Evolutionary conservation across 2,329 filamentous ascomycete genomes (phyloP).

Genomic region (Diaporthe citriasiana): DNA sequence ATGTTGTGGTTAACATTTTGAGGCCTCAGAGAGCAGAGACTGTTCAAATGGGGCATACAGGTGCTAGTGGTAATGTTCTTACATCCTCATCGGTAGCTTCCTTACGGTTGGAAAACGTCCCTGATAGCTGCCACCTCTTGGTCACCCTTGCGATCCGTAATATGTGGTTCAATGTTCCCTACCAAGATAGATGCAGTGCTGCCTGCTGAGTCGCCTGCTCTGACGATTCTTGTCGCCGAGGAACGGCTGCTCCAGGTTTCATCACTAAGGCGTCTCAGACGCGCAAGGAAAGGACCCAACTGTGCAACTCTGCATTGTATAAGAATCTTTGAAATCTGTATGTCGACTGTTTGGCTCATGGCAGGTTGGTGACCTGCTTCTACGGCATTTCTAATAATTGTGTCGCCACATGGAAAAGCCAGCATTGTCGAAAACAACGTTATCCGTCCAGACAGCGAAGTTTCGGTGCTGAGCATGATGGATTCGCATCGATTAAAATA

Average conservation of each 20-base stretch:
- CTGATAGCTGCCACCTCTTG: background rate
- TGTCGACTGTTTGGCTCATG: background rate
- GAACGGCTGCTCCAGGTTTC: background rate
- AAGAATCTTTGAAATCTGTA: rapidly evolving
- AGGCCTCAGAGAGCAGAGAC: background rate
- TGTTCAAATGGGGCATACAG: background rate
- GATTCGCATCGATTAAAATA: too few species aligned
- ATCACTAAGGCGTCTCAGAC: background rate
- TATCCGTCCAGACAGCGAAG: background rate
- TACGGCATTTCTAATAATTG: background rate
- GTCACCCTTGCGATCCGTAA: background rate
- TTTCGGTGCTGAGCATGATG: background rate
- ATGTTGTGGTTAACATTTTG: background rate
- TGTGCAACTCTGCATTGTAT: background rate
- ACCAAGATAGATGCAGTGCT: too few species aligned
- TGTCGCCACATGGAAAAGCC: too few species aligned
- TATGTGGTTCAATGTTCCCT: background rate
- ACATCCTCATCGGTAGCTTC: background rate
- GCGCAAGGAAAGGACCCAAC: background rate
- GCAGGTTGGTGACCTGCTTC: background rate
- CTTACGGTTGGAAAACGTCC: background rate
- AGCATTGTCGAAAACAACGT: background rate
- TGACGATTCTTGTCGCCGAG: background rate
- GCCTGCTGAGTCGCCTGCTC: background rate
- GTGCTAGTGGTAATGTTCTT: background rate